Evolutionary conservation across 345 rosid genomes (phyloP).

Genomic region (Gossypium thurberi): DNA sequence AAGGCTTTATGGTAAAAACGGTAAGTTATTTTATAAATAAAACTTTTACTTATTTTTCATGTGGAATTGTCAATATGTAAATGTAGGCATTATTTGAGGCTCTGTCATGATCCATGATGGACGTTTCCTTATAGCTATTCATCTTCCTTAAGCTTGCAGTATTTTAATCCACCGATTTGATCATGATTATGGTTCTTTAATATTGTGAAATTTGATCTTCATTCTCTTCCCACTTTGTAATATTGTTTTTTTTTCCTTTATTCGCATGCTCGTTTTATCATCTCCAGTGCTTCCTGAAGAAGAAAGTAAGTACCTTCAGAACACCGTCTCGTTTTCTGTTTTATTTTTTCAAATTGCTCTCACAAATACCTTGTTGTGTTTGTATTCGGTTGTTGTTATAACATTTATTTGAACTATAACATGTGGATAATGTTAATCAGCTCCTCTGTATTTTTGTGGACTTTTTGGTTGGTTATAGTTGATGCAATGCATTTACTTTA

Average conservation of each 20-base stretch:
- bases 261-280: slow-evolving; percentile 34
- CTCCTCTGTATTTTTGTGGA: background rate
- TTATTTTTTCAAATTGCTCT: slow-evolving; percentile 16
- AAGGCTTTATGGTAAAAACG: slow-evolving; percentile 59
- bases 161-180: background rate
- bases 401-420: background rate
- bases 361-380: background rate
- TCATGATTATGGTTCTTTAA: background rate
- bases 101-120: background rate
- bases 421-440: background rate
- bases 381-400: background rate
- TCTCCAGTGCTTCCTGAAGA: slow-evolving; percentile 88
- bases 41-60: background rate
- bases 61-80: background rate
- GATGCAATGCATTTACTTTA: background rate
- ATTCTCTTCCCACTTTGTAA: slow-evolving; percentile 18
- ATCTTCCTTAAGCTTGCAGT: background rate
- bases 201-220: background rate
- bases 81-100: background rate
- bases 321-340: slow-evolving; percentile 1
- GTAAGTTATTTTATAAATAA: slow-evolving; percentile 28
- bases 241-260: slow-evolving; percentile 14
- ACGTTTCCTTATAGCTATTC: background rate
- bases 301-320: slow-evolving; percentile 55
- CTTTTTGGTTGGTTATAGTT: background rate